Percentiles rank a stretch among this genome's conserved stretches.
Evolutionary conservation across 768 basidiomycete genomes (phyloP).

Genomic region (Pisolithus microcarpus): DNA sequence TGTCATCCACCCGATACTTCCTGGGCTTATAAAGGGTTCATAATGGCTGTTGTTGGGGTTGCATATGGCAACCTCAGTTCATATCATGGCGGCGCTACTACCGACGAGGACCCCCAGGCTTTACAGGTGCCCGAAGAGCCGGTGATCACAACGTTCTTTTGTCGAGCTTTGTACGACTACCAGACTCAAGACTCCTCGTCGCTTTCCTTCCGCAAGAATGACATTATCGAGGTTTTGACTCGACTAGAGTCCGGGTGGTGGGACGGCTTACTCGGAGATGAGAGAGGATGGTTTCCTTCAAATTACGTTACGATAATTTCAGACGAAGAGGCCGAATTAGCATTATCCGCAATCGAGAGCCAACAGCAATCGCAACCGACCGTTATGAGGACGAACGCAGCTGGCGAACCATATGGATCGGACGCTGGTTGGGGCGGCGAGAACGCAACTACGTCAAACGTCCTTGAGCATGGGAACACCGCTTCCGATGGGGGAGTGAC

Average conservation of each 20-base stretch:
- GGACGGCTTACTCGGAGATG: constrained; percentile 88
- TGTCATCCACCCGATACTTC: neutral
- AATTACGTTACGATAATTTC: constrained; percentile 83
- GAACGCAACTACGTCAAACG: constrained; percentile 30
- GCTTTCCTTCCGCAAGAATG: constrained; percentile 77
- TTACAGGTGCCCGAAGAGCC: constrained; percentile 42
- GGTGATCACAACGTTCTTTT: constrained; percentile 68
- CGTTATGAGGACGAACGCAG: constrained; percentile 9
- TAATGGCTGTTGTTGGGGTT: constrained; percentile 22
- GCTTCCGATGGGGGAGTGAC: constrained; percentile 26
- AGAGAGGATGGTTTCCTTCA: constrained; percentile 95
- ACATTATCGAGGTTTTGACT: constrained; percentile 90
- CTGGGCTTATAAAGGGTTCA: constrained; percentile 1
- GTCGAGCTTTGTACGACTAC: constrained; percentile 89
- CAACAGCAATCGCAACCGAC: constrained; percentile 10
- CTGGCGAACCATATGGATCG: constrained; percentile 23
- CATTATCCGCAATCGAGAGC: constrained; percentile 33
- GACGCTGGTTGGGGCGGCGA: constrained; percentile 44
- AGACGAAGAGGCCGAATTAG: constrained; percentile 73
- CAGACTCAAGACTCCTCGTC: constrained; percentile 82
- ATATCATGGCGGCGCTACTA: constrained; percentile 17
- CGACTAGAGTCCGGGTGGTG: constrained; percentile 95
- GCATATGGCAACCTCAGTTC: constrained; percentile 12
- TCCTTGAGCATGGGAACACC: constrained; percentile 26
- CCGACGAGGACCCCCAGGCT: constrained; percentile 17